Evolutionary conservation across 306 rosid genomes (phyloP).

Genomic region (Cicer bijugum): DNA sequence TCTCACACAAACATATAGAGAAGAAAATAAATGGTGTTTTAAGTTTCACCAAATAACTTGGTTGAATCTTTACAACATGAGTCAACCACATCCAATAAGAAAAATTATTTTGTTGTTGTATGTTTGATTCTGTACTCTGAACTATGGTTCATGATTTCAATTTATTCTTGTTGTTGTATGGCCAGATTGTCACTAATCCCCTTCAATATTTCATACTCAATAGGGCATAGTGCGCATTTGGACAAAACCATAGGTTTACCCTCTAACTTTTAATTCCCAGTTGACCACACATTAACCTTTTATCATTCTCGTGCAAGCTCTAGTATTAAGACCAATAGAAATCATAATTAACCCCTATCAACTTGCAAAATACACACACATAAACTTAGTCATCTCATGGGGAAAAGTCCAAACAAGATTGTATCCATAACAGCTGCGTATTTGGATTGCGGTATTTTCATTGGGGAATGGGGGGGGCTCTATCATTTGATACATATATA

Average conservation of each 20-base stretch:
- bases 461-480: neutral
- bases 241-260: conserved; percentile 2
- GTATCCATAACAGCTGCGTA: neutral
- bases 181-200: neutral
- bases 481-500: neutral
- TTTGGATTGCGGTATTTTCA: neutral
- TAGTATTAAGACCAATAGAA: conserved; percentile 1
- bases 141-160: conserved; percentile 9
- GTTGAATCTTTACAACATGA: neutral
- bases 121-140: conserved; percentile 32
- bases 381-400: conserved; percentile 2
- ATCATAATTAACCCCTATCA: conserved; percentile 1
- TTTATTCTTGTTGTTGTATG: neutral
- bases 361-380: conserved; percentile 12
- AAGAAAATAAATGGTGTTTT: conserved; percentile 6
- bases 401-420: conserved; percentile 9
- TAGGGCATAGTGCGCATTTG: conserved; percentile 4
- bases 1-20: neutral
- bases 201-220: neutral
- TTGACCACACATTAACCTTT: neutral
- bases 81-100: neutral
- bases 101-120: neutral
- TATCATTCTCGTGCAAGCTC: neutral
- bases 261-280: neutral
- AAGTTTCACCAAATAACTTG: conserved; percentile 15